These are phyloP conservation scores for Syncephalastrum contaminatum DNA, from an alignment of 371 early-diverging fungal species.

Conservation along the genomic window DNA sequence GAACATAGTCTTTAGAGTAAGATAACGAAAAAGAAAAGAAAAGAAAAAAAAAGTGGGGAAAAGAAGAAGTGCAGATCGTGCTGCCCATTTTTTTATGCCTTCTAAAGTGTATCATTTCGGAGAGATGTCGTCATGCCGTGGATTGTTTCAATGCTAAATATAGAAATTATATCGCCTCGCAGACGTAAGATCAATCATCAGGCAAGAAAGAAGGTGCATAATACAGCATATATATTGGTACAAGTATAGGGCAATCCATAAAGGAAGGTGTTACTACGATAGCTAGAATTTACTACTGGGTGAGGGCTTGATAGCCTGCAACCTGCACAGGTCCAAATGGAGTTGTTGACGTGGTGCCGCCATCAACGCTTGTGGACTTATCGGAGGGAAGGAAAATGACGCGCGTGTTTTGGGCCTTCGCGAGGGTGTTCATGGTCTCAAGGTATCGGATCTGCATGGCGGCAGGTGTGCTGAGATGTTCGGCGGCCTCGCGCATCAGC, in stretches of 20 bases:
- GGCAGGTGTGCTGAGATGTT: slow-evolving; percentile 66
- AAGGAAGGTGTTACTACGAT: no score
- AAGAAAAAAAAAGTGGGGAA: slow-evolving; percentile 3
- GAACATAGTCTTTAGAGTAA: slow-evolving; percentile 17
- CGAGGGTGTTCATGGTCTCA: slow-evolving; percentile 80
- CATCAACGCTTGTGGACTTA: not conserved
- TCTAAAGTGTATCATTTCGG: not conserved
- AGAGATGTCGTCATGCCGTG: no score
- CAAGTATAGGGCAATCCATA: no score
- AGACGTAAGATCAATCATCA: no score
- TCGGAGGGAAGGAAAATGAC: slow-evolving; percentile 66
- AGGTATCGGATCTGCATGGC: slow-evolving; percentile 89
- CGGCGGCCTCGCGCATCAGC: slow-evolving; percentile 90
- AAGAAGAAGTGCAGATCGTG: slow-evolving; percentile 1
- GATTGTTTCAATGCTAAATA: no score
- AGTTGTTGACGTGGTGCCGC: no score
- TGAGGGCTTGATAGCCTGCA: no score
- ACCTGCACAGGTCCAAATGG: no score
- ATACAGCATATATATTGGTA: no score
- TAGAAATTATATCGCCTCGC: no score
- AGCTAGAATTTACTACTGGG: no score
- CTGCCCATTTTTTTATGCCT: not conserved
- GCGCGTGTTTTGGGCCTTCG: slow-evolving; percentile 56
- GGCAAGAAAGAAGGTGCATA: no score
- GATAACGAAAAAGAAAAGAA: slow-evolving; percentile 2